Conservation (phyloP, 1,139 yeast species). For the Candida tetrigidarum region DNA sequence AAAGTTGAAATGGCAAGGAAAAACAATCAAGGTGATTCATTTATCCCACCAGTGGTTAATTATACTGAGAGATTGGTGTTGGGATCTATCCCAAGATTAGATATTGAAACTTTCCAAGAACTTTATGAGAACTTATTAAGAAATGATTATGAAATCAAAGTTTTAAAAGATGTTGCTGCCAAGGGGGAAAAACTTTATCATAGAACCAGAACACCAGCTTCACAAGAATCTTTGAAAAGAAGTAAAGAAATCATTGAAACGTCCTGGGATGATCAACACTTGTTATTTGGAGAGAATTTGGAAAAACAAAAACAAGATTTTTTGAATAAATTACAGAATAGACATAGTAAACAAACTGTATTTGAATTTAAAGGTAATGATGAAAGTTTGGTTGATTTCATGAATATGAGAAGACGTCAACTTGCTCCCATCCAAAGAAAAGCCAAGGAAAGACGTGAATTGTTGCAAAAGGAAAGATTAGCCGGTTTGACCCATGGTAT, state of each 20-base stretch:
- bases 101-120: conserved; percentile 75
- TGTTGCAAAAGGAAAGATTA: conserved; percentile 72
- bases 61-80: conserved; percentile 80
- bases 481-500: conserved; percentile 77
- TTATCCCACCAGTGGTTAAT: conserved; percentile 58
- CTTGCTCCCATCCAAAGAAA: conserved; percentile 85
- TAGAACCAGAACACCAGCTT: conserved; percentile 86
- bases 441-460: conserved; percentile 70
- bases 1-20: conserved; percentile 56
- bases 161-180: conserved; percentile 69
- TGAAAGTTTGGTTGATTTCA: conserved; percentile 75
- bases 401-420: conserved; percentile 86
- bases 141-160: conserved; percentile 70
- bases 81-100: conserved; percentile 79
- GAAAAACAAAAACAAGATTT: conserved; percentile 79
- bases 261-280: conserved; percentile 85
- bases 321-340: conserved; percentile 68
- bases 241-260: conserved; percentile 81
- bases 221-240: conserved; percentile 81
- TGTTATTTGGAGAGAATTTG: conserved; percentile 70
- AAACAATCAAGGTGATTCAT: conserved; percentile 46
- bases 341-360: conserved; percentile 84
- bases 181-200: conserved; percentile 90
- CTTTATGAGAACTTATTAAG: conserved; percentile 64
- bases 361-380: conserved; percentile 82